Percentiles rank a stretch among this genome's conserved stretches.
These are phyloP conservation scores for Penicillium sp. DNA, from an alignment of 2,329 filamentous ascomycete species.

Conservation along the genomic window DNA sequence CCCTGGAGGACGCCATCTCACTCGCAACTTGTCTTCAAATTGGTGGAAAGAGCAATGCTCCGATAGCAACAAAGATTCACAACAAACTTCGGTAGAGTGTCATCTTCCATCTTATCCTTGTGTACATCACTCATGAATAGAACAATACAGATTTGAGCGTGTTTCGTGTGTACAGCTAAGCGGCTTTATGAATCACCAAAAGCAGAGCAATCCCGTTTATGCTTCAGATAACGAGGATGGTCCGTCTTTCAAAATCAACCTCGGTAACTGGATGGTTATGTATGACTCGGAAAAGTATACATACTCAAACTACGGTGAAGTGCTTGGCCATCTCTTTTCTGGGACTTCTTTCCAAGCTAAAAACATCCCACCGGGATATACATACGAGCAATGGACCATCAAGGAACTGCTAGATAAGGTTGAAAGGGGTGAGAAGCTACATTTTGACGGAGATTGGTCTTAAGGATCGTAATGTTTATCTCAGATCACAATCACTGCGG, in stretches of 20 bases:
- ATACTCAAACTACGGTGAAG: conserved; percentile 2
- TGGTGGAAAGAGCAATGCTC: conserved; percentile 18
- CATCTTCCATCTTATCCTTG: neutral
- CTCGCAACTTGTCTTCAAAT: conserved; percentile 41
- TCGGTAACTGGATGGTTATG: conserved; percentile 8
- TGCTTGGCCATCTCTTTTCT: neutral
- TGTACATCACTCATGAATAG: neutral
- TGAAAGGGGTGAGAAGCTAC: conserved; percentile 5
- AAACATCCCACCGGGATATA: conserved; percentile 9
- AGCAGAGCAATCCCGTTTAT: conserved; percentile 4
- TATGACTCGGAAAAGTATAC: conserved; percentile 11
- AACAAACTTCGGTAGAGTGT: conserved; percentile 17
- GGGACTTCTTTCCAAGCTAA: conserved; percentile 1
- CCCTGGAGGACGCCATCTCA: conserved; percentile 49
- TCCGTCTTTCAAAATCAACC: conserved; percentile 5
- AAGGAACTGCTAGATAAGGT: neutral
- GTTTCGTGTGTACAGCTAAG: conserved; percentile 15
- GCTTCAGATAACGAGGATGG: neutral
- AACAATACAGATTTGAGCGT: conserved; percentile 15
- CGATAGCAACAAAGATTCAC: conserved; percentile 13
- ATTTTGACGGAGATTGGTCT: conserved; percentile 9
- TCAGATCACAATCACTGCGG: too few relatives aligned
- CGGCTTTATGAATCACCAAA: conserved; percentile 9
- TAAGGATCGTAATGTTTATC: too few relatives aligned
- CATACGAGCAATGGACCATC: conserved; percentile 10